A percentile compares a stretch with the other conserved stretches of the same genome.
Evolutionary conservation across 768 basidiomycete species (phyloP).

Genomic region (Mycena leptocephala): DNA sequence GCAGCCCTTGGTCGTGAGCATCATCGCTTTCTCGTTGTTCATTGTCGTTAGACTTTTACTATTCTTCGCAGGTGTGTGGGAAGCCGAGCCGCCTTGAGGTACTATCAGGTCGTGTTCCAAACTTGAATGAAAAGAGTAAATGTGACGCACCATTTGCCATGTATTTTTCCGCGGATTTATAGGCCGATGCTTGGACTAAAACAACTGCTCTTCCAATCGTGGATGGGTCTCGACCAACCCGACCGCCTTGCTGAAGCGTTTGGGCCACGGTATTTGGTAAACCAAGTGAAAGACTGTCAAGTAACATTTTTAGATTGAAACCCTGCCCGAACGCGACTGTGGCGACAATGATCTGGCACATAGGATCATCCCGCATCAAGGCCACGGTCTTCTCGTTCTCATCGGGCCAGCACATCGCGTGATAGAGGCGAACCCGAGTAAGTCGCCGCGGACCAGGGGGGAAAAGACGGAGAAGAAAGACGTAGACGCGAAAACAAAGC

Average conservation of each 20-base stretch:
- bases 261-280: slow-evolving; percentile 8
- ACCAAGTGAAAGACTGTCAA: slow-evolving; percentile 18
- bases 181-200: too few species aligned
- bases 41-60: too few species aligned
- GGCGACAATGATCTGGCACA: slow-evolving; percentile 26
- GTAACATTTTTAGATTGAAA: slow-evolving; percentile 18
- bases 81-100: too few species aligned
- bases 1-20: too few species aligned
- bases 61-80: too few species aligned
- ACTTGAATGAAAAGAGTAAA: too few species aligned
- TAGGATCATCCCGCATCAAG: slow-evolving; percentile 21
- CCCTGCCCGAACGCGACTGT: slow-evolving; percentile 33
- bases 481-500: slow-evolving; percentile 11
- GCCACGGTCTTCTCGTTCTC: slow-evolving; percentile 30
- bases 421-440: slow-evolving; percentile 19
- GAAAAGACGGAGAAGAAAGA: slow-evolving; percentile 20
- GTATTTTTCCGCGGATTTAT: too few species aligned
- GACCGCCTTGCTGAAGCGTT: neutral
- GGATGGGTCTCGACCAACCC: too few species aligned
- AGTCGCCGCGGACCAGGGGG: slow-evolving; percentile 12
- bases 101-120: too few species aligned
- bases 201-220: too few species aligned
- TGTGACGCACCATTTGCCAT: too few species aligned
- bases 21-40: too few species aligned
- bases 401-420: slow-evolving; percentile 20